Conservation (phyloP, 495 filamentous ascomycete species). For the Neurospora terricola region DNA sequence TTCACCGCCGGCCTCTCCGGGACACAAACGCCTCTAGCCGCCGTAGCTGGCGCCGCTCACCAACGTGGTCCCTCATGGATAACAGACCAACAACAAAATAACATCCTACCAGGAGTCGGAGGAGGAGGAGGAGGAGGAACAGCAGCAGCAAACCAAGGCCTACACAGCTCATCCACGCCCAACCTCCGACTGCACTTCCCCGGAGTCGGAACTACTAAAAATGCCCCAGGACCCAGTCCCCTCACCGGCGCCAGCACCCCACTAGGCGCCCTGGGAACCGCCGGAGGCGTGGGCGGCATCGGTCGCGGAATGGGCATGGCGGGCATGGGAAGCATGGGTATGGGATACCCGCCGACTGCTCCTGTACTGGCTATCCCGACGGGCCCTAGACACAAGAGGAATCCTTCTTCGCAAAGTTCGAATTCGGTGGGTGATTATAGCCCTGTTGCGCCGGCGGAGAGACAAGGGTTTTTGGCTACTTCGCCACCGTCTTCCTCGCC, state of each 20-base stretch:
- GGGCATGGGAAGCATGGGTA: background rate
- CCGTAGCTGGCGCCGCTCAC: slow-evolving; percentile 60
- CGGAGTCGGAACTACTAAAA: background rate
- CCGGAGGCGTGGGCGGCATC: slow-evolving; percentile 1
- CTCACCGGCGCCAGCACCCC: slow-evolving; percentile 6
- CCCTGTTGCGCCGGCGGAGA: slow-evolving; percentile 2
- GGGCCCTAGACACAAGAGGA: slow-evolving; percentile 25
- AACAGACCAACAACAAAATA: slow-evolving; percentile 14
- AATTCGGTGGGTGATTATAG: slow-evolving; percentile 32
- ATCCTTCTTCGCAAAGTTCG: slow-evolving; percentile 31
- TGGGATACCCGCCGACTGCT: background rate
- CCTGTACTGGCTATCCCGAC: background rate
- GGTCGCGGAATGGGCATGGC: slow-evolving; percentile 1
- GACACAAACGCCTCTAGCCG: slow-evolving; percentile 75
- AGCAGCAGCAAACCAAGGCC: background rate
- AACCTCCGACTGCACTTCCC: slow-evolving; percentile 7
- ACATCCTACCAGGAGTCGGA: background rate
- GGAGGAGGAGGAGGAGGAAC: background rate
- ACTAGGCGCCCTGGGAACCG: background rate
- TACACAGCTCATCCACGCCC: slow-evolving; percentile 20
- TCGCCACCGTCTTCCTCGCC: slow-evolving; percentile 1
- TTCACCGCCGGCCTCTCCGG: slow-evolving; percentile 72
- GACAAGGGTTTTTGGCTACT: slow-evolving; percentile 4
- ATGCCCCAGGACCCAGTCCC: background rate
- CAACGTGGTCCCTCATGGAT: slow-evolving; percentile 29